Base-by-base conservation (phyloP, 129 eudicot genomes). In the Heracleum sosnowskyi region DNA sequence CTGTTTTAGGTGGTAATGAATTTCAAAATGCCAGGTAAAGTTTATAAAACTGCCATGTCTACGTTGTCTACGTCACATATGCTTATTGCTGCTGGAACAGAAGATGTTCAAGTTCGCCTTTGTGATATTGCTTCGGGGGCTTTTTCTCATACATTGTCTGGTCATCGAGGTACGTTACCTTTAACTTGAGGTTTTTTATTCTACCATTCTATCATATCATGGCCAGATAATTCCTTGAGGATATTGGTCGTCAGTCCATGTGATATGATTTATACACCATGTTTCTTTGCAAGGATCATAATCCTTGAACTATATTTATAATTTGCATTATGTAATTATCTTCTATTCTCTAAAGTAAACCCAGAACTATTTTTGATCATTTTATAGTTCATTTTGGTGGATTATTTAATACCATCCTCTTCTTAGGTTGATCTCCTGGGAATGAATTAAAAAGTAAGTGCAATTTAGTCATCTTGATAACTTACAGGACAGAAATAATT, bases 21-120 rank as follows among this genome's bases (percentile, higher is more conserved):
- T 84, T 95, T 95, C 76, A 95, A 92, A 85, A 90, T 92, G 99
- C 99, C 99, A 28, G 99, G 99, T 79, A 95, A 95, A 86, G 97
- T 95, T 55, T 92, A 95, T 77, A 87, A 84, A 85, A 95, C 91
- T 57, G 99, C 96, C 75, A 95, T 95, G 99, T 95, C 97, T 78
- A 60, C 97, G 18, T 79, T 90, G 86, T 91, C 99, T 76, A 88
- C 92, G 63, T 87, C 99, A 3, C 99, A 95, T 84, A 95, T 92
- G 96, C 87, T 95, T 44, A 92, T 95, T 80, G 99, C 99, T 82
- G 88, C 96, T 51, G 99, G 92, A 73, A 92, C 96, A 71, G 99
- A 95, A 90, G 99, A 95, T 86, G 99, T 95, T 79, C 99, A 95
- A 89, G 97, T 95, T 79, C 97, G 97, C 60, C 92, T 95, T 42